phyloP scores from a whole-genome alignment of 176 grass and related monocot species.

The Pontederia paniculata region DNA sequence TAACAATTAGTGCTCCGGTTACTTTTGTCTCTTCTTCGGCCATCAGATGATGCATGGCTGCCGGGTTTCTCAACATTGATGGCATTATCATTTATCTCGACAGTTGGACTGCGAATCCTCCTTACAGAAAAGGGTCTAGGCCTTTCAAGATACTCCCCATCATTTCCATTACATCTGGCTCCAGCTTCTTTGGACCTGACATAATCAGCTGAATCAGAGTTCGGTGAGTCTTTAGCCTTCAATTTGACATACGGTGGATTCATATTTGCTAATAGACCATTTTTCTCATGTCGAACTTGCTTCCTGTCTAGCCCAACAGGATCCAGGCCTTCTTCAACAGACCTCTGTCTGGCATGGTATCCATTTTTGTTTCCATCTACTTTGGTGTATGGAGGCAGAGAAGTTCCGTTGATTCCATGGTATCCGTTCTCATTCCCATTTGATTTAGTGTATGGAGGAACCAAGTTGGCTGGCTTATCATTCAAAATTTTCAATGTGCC shows the following conservation, averaged over 20 bases:
- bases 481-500: background rate
- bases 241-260: constrained; percentile 58
- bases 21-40: constrained; percentile 35
- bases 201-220: background rate
- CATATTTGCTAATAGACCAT: constrained; percentile 38
- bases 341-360: background rate
- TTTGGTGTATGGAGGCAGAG: background rate
- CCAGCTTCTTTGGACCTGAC: constrained; percentile 13
- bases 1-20: constrained; percentile 19
- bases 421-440: background rate
- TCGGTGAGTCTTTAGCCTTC: constrained; percentile 2
- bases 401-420: background rate
- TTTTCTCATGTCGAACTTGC: constrained; percentile 6
- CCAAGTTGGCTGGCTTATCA: background rate
- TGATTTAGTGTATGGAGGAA: background rate
- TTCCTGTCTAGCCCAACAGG: constrained; percentile 27
- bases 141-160: constrained; percentile 28
- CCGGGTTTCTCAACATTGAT: constrained; percentile 24
- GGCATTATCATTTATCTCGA: constrained; percentile 11
- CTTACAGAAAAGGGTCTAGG: constrained; percentile 45
- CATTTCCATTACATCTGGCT: constrained; percentile 16
- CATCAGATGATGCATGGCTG: constrained; percentile 16
- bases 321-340: constrained; percentile 2
- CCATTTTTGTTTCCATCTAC: background rate
- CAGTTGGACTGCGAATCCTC: constrained; percentile 33